These are phyloP conservation scores for Argentina anserina DNA, from an alignment of 306 rosid genomes.

Conservation along the genomic window DNA sequence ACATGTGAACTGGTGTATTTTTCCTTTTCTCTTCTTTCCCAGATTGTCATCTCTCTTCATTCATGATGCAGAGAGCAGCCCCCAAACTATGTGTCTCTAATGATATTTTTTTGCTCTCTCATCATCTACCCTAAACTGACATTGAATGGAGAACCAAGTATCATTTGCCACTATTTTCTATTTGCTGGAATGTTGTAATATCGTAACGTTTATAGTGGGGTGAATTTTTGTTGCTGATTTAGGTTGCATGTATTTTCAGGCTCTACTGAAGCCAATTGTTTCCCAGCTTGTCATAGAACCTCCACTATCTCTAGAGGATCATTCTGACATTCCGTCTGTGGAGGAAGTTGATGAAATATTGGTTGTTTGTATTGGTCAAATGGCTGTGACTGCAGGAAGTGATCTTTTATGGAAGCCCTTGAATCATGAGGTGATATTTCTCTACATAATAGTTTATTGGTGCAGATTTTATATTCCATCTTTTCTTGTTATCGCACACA, in stretches of 20 bases:
- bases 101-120: background rate
- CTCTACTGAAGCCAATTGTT: slow-evolving; percentile 76
- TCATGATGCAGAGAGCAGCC: background rate
- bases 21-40: too few relatives aligned
- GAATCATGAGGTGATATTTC: slow-evolving; percentile 65
- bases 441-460: background rate
- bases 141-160: background rate
- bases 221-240: slow-evolving; percentile 14
- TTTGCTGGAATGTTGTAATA: background rate
- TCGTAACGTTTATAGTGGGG: background rate
- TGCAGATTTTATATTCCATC: background rate
- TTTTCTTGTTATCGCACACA: background rate
- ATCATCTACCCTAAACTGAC: background rate
- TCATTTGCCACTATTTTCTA: background rate
- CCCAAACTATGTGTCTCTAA: background rate
- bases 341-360: slow-evolving; percentile 76
- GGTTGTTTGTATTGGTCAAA: slow-evolving; percentile 77
- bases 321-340: slow-evolving; percentile 47
- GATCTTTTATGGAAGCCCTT: slow-evolving; percentile 89
- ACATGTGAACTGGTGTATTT: background rate
- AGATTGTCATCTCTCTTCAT: background rate
- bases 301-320: slow-evolving; percentile 53
- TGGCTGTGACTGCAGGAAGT: slow-evolving; percentile 90
- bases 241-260: slow-evolving; percentile 38
- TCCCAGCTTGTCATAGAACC: slow-evolving; percentile 76